Percentiles rank a stretch among this genome's conserved stretches.
Conservation (phyloP, 2,329 filamentous ascomycete genomes). For the Simplicillium sp. region DNA sequence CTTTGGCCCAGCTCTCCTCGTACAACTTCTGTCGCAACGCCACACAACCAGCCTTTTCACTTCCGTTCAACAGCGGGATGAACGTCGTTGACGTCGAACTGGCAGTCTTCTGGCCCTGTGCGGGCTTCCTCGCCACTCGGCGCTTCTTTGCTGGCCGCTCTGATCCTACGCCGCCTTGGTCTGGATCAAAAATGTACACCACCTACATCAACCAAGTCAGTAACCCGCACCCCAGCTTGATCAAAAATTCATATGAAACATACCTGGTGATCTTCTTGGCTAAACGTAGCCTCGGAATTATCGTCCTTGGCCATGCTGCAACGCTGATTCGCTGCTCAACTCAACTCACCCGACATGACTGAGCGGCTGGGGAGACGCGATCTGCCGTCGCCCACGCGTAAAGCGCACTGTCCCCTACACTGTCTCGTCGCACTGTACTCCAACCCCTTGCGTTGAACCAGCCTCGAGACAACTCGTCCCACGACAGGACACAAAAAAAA, state of each 20-base stretch:
- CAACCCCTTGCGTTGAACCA: neutral
- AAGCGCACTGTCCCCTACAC: constrained; percentile 2
- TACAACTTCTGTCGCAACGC: constrained; percentile 50
- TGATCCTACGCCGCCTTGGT: constrained; percentile 21
- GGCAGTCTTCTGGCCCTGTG: constrained; percentile 17
- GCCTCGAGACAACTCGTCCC: too few relatives aligned
- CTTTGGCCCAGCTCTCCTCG: constrained; percentile 51
- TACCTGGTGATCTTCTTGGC: constrained; percentile 37
- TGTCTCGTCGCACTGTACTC: constrained; percentile 2
- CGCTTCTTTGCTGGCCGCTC: constrained; percentile 46
- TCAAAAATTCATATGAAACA: too few relatives aligned
- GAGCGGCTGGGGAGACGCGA: neutral
- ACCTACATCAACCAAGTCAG: constrained; percentile 29
- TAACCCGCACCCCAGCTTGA: too few relatives aligned
- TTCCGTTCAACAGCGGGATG: constrained; percentile 43
- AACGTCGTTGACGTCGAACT: constrained; percentile 25
- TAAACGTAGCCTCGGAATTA: constrained; percentile 13
- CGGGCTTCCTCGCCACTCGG: constrained; percentile 36
- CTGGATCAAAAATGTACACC: constrained; percentile 53
- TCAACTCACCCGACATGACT: constrained; percentile 1
- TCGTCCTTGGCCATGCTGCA: constrained; percentile 9
- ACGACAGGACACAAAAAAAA: neutral
- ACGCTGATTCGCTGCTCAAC: neutral
- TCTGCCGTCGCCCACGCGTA: constrained; percentile 1
- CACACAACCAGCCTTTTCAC: constrained; percentile 39